Conservation (phyloP, 1,284 basidiomycete genomes). For the Fomitiporia mediterranea region DNA sequence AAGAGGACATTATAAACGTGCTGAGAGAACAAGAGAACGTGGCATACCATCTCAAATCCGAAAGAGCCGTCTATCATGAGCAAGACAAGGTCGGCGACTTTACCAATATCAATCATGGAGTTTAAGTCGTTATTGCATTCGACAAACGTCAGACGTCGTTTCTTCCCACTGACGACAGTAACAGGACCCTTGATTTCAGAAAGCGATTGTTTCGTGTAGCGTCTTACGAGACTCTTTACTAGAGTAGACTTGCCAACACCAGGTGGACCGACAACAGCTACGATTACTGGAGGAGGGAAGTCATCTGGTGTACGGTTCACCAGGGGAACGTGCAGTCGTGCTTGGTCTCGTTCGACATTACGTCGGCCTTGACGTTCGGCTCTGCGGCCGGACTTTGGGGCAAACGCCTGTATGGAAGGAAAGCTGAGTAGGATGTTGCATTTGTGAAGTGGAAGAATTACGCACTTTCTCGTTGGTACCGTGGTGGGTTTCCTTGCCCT, state of each 20-base stretch:
- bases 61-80: conserved; percentile 98
- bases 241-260: conserved; percentile 97
- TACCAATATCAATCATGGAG: conserved; percentile 97
- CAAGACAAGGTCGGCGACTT: conserved; percentile 93
- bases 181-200: conserved; percentile 90
- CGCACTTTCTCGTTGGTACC: conserved; percentile 89
- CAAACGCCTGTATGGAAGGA: conserved; percentile 74
- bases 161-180: conserved; percentile 94
- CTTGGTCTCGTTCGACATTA: conserved; percentile 92
- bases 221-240: conserved; percentile 85
- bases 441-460: conserved; percentile 1
- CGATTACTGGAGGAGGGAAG: conserved; percentile 88
- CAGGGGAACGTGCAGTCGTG: conserved; percentile 91
- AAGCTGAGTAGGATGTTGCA: not conserved
- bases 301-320: conserved; percentile 93
- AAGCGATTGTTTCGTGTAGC: conserved; percentile 94
- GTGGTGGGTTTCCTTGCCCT: conserved; percentile 67
- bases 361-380: conserved; percentile 88
- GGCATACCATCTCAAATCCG: conserved; percentile 93
- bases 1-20: not conserved
- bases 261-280: conserved; percentile 96
- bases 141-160: conserved; percentile 88
- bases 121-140: conserved; percentile 98
- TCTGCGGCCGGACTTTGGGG: conserved; percentile 82
- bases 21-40: not conserved